These are phyloP conservation scores for Coniochaeta sp. DNA, from an alignment of 2,329 filamentous ascomycete species.

Conservation along the genomic window DNA sequence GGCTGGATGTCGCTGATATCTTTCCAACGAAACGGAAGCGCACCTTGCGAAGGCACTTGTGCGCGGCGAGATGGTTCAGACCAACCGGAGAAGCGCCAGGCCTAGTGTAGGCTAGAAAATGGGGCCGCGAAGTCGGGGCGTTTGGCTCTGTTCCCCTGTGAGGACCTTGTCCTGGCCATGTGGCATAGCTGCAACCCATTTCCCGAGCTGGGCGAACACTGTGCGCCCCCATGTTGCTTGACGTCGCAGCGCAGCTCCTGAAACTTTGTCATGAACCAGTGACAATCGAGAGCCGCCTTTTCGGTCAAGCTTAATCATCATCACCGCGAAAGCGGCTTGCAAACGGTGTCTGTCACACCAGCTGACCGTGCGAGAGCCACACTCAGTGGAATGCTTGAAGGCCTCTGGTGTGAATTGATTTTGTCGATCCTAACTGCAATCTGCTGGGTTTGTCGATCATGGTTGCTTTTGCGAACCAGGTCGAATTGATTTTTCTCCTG, in stretches of 20 bases:
- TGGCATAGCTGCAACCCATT: background rate
- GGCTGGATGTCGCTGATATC: background rate
- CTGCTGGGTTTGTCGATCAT: too few relatives aligned
- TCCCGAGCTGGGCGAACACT: background rate
- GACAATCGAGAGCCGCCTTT: background rate
- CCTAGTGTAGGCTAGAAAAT: background rate
- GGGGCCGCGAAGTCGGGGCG: background rate
- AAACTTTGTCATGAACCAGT: background rate
- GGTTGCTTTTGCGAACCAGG: too few relatives aligned
- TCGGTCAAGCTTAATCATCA: background rate
- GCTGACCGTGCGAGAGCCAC: too few relatives aligned
- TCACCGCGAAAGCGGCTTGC: background rate
- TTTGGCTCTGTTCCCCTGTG: background rate
- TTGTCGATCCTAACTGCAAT: too few relatives aligned
- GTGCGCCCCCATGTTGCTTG: background rate
- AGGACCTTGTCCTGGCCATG: constrained; percentile 5
- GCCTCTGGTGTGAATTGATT: too few relatives aligned
- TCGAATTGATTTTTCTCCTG: too few relatives aligned
- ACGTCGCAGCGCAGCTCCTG: constrained; percentile 2
- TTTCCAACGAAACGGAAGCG: background rate
- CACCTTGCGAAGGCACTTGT: background rate
- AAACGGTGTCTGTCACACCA: background rate
- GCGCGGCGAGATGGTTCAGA: background rate
- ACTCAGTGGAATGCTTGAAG: too few relatives aligned
- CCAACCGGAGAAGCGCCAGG: constrained; percentile 2